Evolutionary conservation across 495 filamentous ascomycete genomes (phyloP).

Genomic region (Jackrogersella minutella): DNA sequence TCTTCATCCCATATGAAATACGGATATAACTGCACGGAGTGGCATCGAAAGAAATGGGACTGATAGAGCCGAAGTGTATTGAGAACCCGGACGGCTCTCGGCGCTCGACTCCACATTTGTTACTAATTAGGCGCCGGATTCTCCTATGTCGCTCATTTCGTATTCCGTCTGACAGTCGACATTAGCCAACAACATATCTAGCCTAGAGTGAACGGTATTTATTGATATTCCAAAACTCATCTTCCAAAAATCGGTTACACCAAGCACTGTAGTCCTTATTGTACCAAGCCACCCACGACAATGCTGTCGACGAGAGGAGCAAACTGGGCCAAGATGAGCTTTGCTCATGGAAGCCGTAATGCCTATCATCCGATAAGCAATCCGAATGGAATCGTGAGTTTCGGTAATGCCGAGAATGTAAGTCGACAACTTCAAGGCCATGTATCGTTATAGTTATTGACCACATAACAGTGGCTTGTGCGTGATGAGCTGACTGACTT

Average conservation of each 20-base stretch:
- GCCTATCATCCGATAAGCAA: slow-evolving; percentile 33
- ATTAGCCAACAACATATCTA: not conserved
- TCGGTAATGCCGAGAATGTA: slow-evolving; percentile 40
- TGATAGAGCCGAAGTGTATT: not conserved
- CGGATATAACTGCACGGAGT: too few species aligned
- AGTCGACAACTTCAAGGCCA: not conserved
- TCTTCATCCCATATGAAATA: too few species aligned
- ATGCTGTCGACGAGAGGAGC: slow-evolving; percentile 31
- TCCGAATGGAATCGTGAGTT: slow-evolving; percentile 34
- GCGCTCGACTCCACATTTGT: not conserved
- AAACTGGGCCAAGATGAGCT: slow-evolving; percentile 30
- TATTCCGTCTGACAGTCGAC: not conserved
- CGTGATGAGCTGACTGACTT: slow-evolving; percentile 27
- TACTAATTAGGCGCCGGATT: not conserved
- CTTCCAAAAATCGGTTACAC: not conserved
- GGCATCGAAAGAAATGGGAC: not conserved
- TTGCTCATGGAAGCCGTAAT: slow-evolving; percentile 28
- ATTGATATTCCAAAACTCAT: not conserved
- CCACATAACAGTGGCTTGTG: slow-evolving; percentile 23
- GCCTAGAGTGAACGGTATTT: not conserved
- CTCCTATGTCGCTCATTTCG: not conserved
- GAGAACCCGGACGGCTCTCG: slow-evolving; percentile 11
- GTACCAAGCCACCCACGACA: not conserved
- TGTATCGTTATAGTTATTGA: not conserved
- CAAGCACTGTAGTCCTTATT: not conserved